Conservation (phyloP, 306 rosid species). For the Begonia peltatifolia region DNA sequence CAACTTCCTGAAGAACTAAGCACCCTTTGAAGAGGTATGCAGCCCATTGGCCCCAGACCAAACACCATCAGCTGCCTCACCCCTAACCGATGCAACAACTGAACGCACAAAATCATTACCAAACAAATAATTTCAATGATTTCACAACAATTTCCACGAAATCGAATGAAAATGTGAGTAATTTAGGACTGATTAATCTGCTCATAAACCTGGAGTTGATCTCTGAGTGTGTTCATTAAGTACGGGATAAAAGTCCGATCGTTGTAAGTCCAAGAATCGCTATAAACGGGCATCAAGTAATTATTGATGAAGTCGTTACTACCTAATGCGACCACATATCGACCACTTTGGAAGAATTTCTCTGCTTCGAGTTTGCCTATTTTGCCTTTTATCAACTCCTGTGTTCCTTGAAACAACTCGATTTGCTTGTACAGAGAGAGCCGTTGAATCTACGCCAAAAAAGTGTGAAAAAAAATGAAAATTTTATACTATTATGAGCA, state of each 20-base stretch:
- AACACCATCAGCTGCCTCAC: slow-evolving; percentile 75
- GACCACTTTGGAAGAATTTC: slow-evolving; percentile 43
- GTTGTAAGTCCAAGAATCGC: slow-evolving; percentile 82
- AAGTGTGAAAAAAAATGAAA: neutral
- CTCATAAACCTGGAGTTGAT: slow-evolving; percentile 43
- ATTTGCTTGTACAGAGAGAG: slow-evolving; percentile 58
- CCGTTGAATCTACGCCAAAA: slow-evolving; percentile 52
- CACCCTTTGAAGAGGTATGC: slow-evolving; percentile 88
- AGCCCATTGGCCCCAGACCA: slow-evolving; percentile 93
- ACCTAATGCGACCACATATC: slow-evolving; percentile 75
- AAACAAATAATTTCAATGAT: neutral
- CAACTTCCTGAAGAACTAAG: slow-evolving; percentile 54
- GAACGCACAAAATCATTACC: neutral
- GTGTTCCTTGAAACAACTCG: slow-evolving; percentile 67
- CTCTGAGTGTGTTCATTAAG: slow-evolving; percentile 49
- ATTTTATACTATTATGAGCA: too few relatives aligned
- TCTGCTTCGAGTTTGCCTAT: slow-evolving; percentile 45
- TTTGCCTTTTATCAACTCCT: slow-evolving; percentile 31
- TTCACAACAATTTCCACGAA: too few relatives aligned
- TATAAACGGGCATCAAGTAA: slow-evolving; percentile 80
- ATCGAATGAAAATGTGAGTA: too few relatives aligned
- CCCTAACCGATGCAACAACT: slow-evolving; percentile 68
- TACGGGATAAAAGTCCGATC: slow-evolving; percentile 55
- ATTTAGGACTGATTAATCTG: too few relatives aligned
- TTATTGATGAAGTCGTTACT: slow-evolving; percentile 96